Percentiles rank a stretch among this genome's conserved stretches.
phyloP scores from a whole-genome alignment of 805 yeast species.

The Ascoidea asiatica region DNA sequence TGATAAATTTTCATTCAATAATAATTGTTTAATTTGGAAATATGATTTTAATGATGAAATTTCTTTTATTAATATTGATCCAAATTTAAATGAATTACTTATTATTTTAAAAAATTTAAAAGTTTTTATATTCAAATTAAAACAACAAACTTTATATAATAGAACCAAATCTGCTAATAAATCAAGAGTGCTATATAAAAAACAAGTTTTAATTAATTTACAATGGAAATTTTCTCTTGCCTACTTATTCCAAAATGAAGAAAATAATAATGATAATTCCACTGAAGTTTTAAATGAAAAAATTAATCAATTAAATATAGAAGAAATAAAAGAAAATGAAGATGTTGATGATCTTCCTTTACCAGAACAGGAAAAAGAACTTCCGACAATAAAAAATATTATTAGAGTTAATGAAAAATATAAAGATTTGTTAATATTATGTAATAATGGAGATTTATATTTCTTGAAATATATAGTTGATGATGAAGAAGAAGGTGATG shows the following conservation, averaged over 20 bases:
- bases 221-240: conserved; percentile 8
- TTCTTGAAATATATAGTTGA: conserved; percentile 7
- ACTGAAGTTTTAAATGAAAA: conserved; percentile 10
- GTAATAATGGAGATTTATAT: conserved; percentile 14
- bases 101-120: conserved; percentile 11
- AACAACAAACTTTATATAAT: conserved; percentile 8
- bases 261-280: conserved; percentile 2
- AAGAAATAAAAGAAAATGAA: no score
- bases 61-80: conserved; percentile 11
- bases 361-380: no score
- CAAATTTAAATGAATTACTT: conserved; percentile 11
- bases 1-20: conserved; percentile 11
- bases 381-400: no score
- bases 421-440: conserved; percentile 13
- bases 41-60: conserved; percentile 15
- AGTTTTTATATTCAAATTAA: conserved; percentile 14
- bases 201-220: conserved; percentile 9
- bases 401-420: conserved; percentile 6
- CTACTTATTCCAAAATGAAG: conserved; percentile 9
- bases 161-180: conserved; percentile 8
- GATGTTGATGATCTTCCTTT: no score
- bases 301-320: no score
- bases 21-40: conserved; percentile 15
- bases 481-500: not conserved
- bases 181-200: conserved; percentile 1